Evolutionary conservation across 345 rosid genomes (phyloP).

Genomic region (Jatropha curcas): DNA sequence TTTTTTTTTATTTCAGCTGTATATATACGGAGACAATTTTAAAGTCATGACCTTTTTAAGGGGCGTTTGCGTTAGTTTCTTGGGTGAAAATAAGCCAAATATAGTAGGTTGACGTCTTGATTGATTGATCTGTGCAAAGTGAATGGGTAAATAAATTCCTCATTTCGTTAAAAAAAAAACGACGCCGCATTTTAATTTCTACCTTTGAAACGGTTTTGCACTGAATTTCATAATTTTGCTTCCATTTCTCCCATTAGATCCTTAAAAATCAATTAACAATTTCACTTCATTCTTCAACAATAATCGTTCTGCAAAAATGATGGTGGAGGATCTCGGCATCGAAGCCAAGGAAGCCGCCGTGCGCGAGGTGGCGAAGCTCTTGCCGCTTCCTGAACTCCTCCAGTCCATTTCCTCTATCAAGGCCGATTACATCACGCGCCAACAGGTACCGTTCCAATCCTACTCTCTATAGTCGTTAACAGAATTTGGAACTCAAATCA

Average conservation of each 20-base stretch:
- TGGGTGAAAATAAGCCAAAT: too few species aligned
- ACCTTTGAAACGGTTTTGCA: background rate
- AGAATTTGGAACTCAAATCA: background rate
- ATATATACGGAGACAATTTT: too few species aligned
- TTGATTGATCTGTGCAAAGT: too few species aligned
- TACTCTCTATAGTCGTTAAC: background rate
- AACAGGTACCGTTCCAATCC: constrained; percentile 58
- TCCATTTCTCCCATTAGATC: background rate
- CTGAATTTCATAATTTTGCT: background rate
- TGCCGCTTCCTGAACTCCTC: constrained; percentile 86
- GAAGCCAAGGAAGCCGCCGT: constrained; percentile 99
- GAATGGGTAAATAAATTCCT: too few species aligned
- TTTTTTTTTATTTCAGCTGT: too few species aligned
- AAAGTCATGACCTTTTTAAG: too few species aligned
- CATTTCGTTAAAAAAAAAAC: too few species aligned
- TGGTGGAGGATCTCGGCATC: constrained; percentile 88
- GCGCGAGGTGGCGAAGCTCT: constrained; percentile 93
- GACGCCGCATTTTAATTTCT: background rate
- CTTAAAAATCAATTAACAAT: background rate
- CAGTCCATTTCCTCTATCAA: constrained; percentile 81
- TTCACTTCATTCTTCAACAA: background rate
- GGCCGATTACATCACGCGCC: constrained; percentile 92
- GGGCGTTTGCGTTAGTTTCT: too few species aligned
- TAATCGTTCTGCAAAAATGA: constrained; percentile 12
- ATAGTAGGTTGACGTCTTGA: too few species aligned